phyloP scores from a whole-genome alignment of 2,329 filamentous ascomycete genomes.

The Tolypocladium endophyticum region DNA sequence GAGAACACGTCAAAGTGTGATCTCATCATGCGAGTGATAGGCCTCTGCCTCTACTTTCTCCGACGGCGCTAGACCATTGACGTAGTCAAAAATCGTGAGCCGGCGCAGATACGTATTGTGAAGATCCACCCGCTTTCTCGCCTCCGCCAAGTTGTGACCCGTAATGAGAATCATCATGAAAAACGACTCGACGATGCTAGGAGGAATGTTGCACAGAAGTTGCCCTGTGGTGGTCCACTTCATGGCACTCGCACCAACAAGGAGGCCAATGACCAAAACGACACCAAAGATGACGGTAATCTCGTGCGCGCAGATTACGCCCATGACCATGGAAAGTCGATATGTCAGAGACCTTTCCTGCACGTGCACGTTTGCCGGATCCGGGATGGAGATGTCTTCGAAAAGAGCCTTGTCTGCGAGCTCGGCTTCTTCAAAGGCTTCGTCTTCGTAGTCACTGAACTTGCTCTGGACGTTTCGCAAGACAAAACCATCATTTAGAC shows the following conservation, averaged over 20 bases:
- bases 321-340: slow-evolving; percentile 9
- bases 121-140: slow-evolving; percentile 8
- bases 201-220: slow-evolving; percentile 13
- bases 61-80: slow-evolving; percentile 17
- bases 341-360: slow-evolving; percentile 5
- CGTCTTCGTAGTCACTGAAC: slow-evolving; percentile 8
- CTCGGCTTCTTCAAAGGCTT: slow-evolving; percentile 6
- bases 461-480: slow-evolving; percentile 30
- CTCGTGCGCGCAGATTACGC: slow-evolving; percentile 10
- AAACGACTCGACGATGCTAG: slow-evolving; percentile 13
- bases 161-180: slow-evolving; percentile 16
- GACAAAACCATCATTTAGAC: slow-evolving; percentile 32
- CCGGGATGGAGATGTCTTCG: slow-evolving; percentile 5
- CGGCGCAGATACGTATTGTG: slow-evolving; percentile 27
- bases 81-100: slow-evolving; percentile 26
- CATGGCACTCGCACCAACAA: slow-evolving; percentile 12
- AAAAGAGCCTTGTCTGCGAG: slow-evolving; percentile 6
- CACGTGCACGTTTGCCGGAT: not conserved
- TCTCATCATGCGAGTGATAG: not conserved
- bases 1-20: not conserved
- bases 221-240: slow-evolving; percentile 11
- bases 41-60: not conserved
- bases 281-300: slow-evolving; percentile 9
- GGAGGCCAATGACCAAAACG: slow-evolving; percentile 7
- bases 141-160: slow-evolving; percentile 11